These are phyloP conservation scores for Saccharomyces mikatae DNA, from an alignment of 805 yeast species.

Conservation along the genomic window DNA sequence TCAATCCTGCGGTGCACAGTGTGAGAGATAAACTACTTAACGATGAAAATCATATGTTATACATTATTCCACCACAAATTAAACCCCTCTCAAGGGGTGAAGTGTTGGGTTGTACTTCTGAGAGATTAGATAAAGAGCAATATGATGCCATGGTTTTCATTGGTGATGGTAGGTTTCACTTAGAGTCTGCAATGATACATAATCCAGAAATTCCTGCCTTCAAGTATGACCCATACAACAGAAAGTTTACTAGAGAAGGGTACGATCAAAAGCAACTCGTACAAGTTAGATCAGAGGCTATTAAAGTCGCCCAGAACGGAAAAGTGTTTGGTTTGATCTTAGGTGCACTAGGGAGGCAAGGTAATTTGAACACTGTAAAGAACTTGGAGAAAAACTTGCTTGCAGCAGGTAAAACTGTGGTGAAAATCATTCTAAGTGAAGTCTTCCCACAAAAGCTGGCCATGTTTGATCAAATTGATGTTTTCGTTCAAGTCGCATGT, in stretches of 20 bases:
- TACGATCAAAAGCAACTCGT: slow-evolving; percentile 84
- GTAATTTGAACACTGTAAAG: slow-evolving; percentile 68
- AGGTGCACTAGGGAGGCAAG: slow-evolving; percentile 95
- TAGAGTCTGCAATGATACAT: slow-evolving; percentile 95
- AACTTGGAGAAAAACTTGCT: slow-evolving; percentile 50
- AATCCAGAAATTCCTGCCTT: slow-evolving; percentile 88
- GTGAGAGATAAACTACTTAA: slow-evolving; percentile 52
- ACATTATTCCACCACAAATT: slow-evolving; percentile 79
- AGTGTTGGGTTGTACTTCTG: slow-evolving; percentile 92
- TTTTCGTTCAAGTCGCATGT: slow-evolving; percentile 95
- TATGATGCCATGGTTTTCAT: slow-evolving; percentile 78
- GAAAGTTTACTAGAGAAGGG: slow-evolving; percentile 81
- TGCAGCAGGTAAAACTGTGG: slow-evolving; percentile 55
- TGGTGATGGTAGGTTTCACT: slow-evolving; percentile 94
- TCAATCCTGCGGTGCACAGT: slow-evolving; percentile 87
- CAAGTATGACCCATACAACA: slow-evolving; percentile 89
- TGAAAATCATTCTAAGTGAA: slow-evolving; percentile 80
- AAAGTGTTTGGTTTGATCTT: slow-evolving; percentile 73
- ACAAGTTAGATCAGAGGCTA: slow-evolving; percentile 64
- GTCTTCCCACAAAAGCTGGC: slow-evolving; percentile 89
- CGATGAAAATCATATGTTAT: slow-evolving; percentile 41
- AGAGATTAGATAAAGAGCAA: slow-evolving; percentile 56
- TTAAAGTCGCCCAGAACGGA: slow-evolving; percentile 49
- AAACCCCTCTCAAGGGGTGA: slow-evolving; percentile 92
- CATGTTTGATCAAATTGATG: slow-evolving; percentile 88